Percentiles rank a stretch among this genome's conserved stretches.
phyloP scores from a whole-genome alignment of 1,284 basidiomycete species.

The Puccinia sorghi region DNA sequence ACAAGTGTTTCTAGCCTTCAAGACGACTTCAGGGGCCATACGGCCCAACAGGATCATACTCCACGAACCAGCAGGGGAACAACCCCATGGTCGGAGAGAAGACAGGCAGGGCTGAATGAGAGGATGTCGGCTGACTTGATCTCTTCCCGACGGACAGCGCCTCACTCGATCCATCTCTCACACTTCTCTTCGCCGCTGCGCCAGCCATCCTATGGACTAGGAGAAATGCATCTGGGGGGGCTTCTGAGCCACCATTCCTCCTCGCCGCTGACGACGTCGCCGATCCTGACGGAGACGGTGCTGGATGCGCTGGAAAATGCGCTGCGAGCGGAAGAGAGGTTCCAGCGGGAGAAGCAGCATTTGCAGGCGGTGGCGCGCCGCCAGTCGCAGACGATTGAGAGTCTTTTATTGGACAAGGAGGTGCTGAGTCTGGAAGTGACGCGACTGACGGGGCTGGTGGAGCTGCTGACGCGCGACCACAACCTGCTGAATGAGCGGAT shows the following conservation, averaged over 20 bases:
- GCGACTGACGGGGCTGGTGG: slow-evolving; percentile 29
- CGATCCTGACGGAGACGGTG: slow-evolving; percentile 2
- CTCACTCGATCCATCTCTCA: slow-evolving; percentile 18
- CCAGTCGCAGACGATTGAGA: slow-evolving; percentile 35
- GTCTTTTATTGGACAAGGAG: slow-evolving; percentile 30
- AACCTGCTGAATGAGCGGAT: slow-evolving; percentile 23
- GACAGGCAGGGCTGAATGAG: neutral
- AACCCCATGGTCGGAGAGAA: neutral
- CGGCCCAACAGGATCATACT: neutral
- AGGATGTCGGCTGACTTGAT: neutral
- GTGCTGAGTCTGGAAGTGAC: slow-evolving; percentile 25
- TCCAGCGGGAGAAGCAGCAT: slow-evolving; percentile 29
- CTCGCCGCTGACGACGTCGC: neutral
- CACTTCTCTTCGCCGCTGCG: neutral
- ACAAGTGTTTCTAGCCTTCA: neutral
- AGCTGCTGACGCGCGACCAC: slow-evolving; percentile 23
- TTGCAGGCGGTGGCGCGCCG: slow-evolving; percentile 25
- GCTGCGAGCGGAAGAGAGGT: slow-evolving; percentile 29
- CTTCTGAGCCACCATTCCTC: neutral
- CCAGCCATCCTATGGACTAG: neutral
- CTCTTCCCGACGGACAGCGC: neutral
- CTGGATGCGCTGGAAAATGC: slow-evolving; percentile 27
- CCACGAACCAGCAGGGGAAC: neutral
- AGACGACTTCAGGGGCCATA: neutral
- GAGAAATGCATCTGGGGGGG: neutral